Conservation (phyloP, 768 basidiomycete species). For the Naganishia antarctica region DNA sequence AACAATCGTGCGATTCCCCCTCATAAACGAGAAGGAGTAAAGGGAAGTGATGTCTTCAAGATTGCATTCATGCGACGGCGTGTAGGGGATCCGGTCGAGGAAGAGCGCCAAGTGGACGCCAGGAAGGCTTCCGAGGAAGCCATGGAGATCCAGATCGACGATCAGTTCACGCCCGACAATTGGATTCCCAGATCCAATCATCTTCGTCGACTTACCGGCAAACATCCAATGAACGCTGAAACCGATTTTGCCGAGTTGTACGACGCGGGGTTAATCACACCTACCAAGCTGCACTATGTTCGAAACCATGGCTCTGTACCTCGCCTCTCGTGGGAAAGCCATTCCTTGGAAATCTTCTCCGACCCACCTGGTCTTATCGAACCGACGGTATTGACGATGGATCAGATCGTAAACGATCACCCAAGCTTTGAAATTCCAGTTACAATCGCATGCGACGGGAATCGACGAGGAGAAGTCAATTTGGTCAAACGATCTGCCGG, state of each 20-base stretch:
- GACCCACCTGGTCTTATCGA: slow-evolving; percentile 19
- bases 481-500: slow-evolving; percentile 24
- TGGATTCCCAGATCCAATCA: slow-evolving; percentile 27
- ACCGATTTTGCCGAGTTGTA: slow-evolving; percentile 20
- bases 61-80: background rate
- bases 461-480: slow-evolving; percentile 26
- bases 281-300: slow-evolving; percentile 27
- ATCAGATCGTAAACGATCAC: slow-evolving; percentile 16
- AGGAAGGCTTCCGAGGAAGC: slow-evolving; percentile 3
- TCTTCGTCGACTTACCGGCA: slow-evolving; percentile 25
- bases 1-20: slow-evolving; percentile 20
- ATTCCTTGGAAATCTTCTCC: slow-evolving; percentile 24
- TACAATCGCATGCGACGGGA: slow-evolving; percentile 25
- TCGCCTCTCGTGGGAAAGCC: slow-evolving; percentile 18
- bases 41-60: background rate
- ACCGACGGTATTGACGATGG: slow-evolving; percentile 15
- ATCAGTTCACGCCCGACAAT: slow-evolving; percentile 27
- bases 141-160: slow-evolving; percentile 28
- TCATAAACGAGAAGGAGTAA: background rate
- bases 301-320: slow-evolving; percentile 27
- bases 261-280: slow-evolving; percentile 27
- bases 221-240: slow-evolving; percentile 28
- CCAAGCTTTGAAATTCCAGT: slow-evolving; percentile 20
- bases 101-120: background rate
- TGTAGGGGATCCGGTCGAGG: background rate